These are phyloP conservation scores for Neurospora sp. DNA, from an alignment of 495 filamentous ascomycete genomes.

Conservation along the genomic window DNA sequence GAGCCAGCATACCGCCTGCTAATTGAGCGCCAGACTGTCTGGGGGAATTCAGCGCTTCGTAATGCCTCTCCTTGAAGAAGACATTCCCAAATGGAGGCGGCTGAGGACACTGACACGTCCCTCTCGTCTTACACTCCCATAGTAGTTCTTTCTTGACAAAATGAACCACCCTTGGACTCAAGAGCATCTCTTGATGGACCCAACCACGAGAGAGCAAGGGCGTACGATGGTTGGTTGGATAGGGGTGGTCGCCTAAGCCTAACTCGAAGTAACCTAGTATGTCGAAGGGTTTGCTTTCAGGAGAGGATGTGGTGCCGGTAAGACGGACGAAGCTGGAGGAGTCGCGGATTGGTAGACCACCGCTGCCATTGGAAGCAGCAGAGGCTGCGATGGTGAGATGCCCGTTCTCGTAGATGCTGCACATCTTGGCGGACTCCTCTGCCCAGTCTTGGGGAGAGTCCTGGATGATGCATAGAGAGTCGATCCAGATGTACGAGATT, in stretches of 20 bases:
- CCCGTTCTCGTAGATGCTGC: constrained; percentile 7
- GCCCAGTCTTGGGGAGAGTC: constrained; percentile 3
- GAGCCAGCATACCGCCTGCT: neutral
- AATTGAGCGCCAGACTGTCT: neutral
- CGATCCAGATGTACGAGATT: constrained; percentile 14
- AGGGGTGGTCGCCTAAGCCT: neutral
- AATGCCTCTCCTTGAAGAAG: neutral
- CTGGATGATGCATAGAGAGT: constrained; percentile 7
- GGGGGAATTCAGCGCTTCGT: neutral
- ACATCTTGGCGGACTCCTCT: constrained; percentile 8
- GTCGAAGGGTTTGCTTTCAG: neutral
- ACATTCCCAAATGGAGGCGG: neutral
- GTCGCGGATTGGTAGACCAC: neutral
- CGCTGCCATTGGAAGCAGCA: constrained; percentile 1
- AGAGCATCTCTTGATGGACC: constrained; percentile 2
- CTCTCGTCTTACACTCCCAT: constrained; percentile 3
- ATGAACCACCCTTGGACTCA: neutral
- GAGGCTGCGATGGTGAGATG: constrained; percentile 15
- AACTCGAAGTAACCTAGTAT: neutral
- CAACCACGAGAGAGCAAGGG: neutral
- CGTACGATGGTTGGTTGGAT: neutral
- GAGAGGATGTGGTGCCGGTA: neutral
- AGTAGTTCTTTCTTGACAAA: constrained; percentile 2
- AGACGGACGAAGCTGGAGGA: neutral
- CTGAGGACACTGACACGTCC: neutral